Evolutionary conservation across 345 rosid species (phyloP).

Genomic region (Reutealis trisperma): DNA sequence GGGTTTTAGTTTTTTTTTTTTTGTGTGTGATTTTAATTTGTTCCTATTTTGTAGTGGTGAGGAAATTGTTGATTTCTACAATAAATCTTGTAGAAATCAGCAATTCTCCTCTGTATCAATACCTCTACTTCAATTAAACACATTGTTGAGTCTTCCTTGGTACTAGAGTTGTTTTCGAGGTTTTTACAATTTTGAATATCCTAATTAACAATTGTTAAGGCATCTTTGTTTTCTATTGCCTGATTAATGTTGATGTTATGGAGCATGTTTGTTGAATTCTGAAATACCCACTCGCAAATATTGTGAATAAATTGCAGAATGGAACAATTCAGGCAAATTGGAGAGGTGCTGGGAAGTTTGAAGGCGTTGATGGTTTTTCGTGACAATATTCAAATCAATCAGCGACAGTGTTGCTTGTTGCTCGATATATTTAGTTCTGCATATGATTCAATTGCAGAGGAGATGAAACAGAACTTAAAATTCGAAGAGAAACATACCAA

Average conservation of each 20-base stretch:
- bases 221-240: background rate
- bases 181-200: background rate
- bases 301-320: background rate
- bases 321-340: conserved; percentile 34
- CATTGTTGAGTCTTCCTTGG: background rate
- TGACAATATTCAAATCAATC: conserved; percentile 29
- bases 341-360: conserved; percentile 30
- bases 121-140: background rate
- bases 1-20: background rate
- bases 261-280: background rate
- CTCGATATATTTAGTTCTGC: conserved; percentile 23
- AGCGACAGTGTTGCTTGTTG: conserved; percentile 29
- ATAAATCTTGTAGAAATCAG: background rate
- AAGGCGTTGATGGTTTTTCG: conserved; percentile 32
- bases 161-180: too few species aligned
- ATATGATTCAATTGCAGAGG: conserved; percentile 27
- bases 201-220: background rate
- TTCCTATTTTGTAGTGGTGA: background rate
- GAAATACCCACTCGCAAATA: background rate
- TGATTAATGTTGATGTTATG: background rate
- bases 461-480: conserved; percentile 28
- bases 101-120: background rate
- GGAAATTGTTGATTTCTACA: conserved; percentile 3
- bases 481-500: conserved; percentile 29
- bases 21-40: background rate